A percentile compares a stretch with the other conserved stretches of the same genome.
Conservation (phyloP, 2,329 filamentous ascomycete genomes). For the Rhynchosporium agropyri region DNA sequence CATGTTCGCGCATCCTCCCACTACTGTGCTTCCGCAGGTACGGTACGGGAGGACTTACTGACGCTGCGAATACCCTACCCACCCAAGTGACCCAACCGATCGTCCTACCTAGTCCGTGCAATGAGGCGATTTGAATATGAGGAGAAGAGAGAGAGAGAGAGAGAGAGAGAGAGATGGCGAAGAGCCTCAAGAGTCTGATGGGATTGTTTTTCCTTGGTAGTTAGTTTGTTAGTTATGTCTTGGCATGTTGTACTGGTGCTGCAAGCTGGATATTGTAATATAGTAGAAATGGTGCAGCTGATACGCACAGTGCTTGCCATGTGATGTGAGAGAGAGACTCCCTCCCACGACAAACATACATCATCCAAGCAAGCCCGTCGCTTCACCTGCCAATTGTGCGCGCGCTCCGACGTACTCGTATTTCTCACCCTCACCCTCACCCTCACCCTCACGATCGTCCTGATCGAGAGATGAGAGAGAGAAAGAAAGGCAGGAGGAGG, state of each 20-base stretch:
- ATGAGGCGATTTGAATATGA: background rate
- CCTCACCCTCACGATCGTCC: slow-evolving; percentile 4
- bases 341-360: too few relatives aligned
- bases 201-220: background rate
- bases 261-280: background rate
- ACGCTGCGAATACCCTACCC: background rate
- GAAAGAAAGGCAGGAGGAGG: background rate
- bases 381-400: slow-evolving; percentile 9
- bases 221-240: background rate
- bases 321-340: too few relatives aligned
- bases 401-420: background rate
- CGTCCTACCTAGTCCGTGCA: slow-evolving; percentile 1
- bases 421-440: too few relatives aligned
- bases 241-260: too few relatives aligned
- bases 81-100: background rate
- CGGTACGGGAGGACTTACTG: background rate
- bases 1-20: background rate
- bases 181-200: slow-evolving; percentile 4
- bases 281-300: background rate
- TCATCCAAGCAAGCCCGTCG: background rate
- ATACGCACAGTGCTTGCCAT: too few relatives aligned
- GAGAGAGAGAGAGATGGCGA: background rate
- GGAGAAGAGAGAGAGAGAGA: too few relatives aligned
- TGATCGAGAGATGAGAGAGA: background rate
- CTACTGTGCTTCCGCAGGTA: background rate